Evolutionary conservation across 176 grass and related monocot species (phyloP), one percentile per base, ranked within the genome.

Genomic region (Oryza meridionalis): DNA sequence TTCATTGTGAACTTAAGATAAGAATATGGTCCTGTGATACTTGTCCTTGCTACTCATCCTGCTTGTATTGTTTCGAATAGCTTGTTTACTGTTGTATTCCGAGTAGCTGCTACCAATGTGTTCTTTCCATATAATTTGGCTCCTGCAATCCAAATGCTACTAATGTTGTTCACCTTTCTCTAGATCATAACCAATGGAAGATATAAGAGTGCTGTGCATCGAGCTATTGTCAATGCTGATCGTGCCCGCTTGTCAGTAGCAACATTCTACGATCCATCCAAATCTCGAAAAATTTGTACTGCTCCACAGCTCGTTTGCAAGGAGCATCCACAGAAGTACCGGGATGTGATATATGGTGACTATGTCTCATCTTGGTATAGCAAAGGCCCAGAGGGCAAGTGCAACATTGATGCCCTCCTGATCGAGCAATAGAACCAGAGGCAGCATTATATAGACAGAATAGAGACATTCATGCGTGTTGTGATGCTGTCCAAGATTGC

Each of bases 321-420:
- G 65, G 76, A 90, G 10, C 63, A 79, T 63, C 90, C 84, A 63
- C 85, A 84, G 4, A 92, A 92, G 86, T 97, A 94, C 26, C 59
- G 9, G 64, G 92, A 92, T 49, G 87, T 98, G n/a, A 70, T 98
- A 15, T 98, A 98, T 64, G 96, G 96, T 15, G 93, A 98, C 59
- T 98, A 93, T 19, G 87, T 98, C 50, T 94, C 89, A 27, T 95
- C 92, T 11, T 98, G 96, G 96, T 98, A 98, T 74, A 88, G 85
- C 66, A 92, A 98, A 90, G 96, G 96, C 32, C 96, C 92, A 31
- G 92, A 95, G 38, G 95, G 95, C 45, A 98, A 94, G 89, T 83
- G 91, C 69, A 98, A 98, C 72, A 93, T 98, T 43, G 95, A 98
- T 2, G 89, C 84, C 32, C 92, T 98, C 69, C 65, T 89, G 76